Conservation (phyloP, 2,329 filamentous ascomycete species). For the Alternaria ventricosa region DNA sequence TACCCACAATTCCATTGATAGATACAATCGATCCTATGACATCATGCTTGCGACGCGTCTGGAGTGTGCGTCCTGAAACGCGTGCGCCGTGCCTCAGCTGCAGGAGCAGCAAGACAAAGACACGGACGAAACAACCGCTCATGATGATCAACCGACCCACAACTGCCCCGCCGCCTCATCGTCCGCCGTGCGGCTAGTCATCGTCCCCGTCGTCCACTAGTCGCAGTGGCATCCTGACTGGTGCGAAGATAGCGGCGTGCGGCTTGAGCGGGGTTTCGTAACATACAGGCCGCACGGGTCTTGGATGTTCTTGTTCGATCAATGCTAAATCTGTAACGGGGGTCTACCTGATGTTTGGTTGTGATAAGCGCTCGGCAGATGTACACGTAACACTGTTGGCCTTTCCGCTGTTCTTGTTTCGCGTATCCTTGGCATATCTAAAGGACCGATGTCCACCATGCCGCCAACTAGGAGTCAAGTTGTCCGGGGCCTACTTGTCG, state of each 20-base stretch:
- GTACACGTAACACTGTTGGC: constrained; percentile 10
- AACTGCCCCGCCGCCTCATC: not conserved
- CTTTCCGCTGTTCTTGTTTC: constrained; percentile 12
- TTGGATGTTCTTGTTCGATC: not conserved
- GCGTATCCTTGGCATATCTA: constrained; percentile 10
- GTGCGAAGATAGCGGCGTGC: constrained; percentile 5
- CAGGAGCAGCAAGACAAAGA: not conserved
- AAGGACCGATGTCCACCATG: constrained; percentile 2
- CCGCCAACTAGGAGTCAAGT: not conserved
- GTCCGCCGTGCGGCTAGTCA: constrained; percentile 5
- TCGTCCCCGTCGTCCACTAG: not conserved
- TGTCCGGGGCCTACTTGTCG: constrained; percentile 2
- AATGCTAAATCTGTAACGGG: constrained; percentile 2
- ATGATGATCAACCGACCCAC: not conserved
- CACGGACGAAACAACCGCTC: constrained; percentile 9
- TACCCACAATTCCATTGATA: not conserved
- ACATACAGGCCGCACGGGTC: not conserved
- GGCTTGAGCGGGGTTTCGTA: constrained; percentile 4
- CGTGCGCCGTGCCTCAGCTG: not conserved
- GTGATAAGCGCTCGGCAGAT: constrained; percentile 9
- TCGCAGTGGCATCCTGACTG: not conserved
- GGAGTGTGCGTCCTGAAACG: not conserved
- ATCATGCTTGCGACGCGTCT: constrained; percentile 4
- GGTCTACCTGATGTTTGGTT: not conserved
- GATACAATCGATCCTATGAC: constrained; percentile 6